Evolutionary conservation across 257 asterid species (phyloP), one percentile per base, ranked within the genome.

Genomic region (Cinchona pubescens): DNA sequence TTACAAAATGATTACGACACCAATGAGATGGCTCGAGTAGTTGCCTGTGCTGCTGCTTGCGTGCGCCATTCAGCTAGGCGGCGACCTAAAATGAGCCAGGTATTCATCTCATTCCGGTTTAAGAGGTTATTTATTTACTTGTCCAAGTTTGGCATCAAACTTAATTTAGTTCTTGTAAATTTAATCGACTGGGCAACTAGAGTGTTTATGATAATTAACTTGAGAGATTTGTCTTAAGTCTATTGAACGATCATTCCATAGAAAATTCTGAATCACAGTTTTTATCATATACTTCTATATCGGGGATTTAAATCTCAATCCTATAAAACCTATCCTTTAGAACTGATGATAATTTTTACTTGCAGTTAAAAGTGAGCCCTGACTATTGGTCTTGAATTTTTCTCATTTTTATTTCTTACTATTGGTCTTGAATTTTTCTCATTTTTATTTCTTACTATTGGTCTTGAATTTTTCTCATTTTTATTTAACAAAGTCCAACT

Each of bases 51-150:
- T 71, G 91, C 95, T 84, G 96, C 95, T 59, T 88, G 96, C 60
- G 91, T 94, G 25, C 96, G 97, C 40, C 98, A 92, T 81, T 87
- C 97, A 6, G 86, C 98, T n/a, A 89, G 83, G 80, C 96, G 89
- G 48, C 92, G 99, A 15, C 99, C 98, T 23, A 78, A 87, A 69
- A 85, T 95, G 98, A 91, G 96, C 83, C 98, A 89, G 94, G 98
- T 92, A 82, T 29, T 29, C 1, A 25, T 43, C 53, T 58, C 5
- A 13, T 48, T 53, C 35, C 1, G 1, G 4, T 67, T 34, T 11
- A 34, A 67, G 32, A 38, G 32, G 5, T 5, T 30, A 45, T 63
- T 21, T n/a, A 25, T 14, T n/a, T n/a, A n/a, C n/a, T n/a, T n/a
- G 19, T 49, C 19, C 64, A 51, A 40, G 32, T 37, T 51, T 23